Base-by-base conservation (phyloP, 495 filamentous ascomycete genomes). In the Terfezia boudieri region DNA sequence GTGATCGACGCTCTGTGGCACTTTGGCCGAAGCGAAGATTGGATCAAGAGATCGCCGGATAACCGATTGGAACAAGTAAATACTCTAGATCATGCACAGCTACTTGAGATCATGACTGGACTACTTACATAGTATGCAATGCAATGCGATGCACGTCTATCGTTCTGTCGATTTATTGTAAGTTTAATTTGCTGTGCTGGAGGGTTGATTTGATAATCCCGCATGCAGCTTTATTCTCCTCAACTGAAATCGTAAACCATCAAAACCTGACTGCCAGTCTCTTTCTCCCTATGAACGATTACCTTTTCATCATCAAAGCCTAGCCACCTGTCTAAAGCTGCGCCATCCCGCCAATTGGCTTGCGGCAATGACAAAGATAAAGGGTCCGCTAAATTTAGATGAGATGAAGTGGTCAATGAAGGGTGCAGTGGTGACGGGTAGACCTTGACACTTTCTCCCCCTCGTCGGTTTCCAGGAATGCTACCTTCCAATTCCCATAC, bases 301-400 rank as follows among this genome's bases (percentile, higher is more conserved):
- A 98, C 84, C 66, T 84, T 81, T 67, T 95, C 86, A 37, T 95
- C 90, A 63, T 96, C 86, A 66, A 95, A 98, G 4, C 86, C 86
- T 89, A 46, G 41, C 41, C 41, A 93, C 41, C 80, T 71, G 52
- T 72, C 67, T 17, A 67, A 60, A 53, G 71, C 67, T 37, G 65
- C 59, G 10, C 49, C n/a, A 16, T 58, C 53, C 22, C 49, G 49
- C 20, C 60, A 57, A 48, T 56, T 54, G 36, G 41, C 12, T 14
- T 20, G 14, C 41, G 4, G 41, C 17, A 23, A 35, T 58, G 50
- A 49, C 23, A 8, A 41, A 9, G 46, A 35, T 26, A 9, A 26
- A 37, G 43, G 55, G 26, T 37, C 46, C 52, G 7, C 46, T 26
- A 20, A 55, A 49, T n/a, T 49, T 48, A 9, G 38, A 51, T 22